Evolutionary conservation across 495 filamentous ascomycete genomes (phyloP).

Genomic region (Penicillium argentinense): DNA sequence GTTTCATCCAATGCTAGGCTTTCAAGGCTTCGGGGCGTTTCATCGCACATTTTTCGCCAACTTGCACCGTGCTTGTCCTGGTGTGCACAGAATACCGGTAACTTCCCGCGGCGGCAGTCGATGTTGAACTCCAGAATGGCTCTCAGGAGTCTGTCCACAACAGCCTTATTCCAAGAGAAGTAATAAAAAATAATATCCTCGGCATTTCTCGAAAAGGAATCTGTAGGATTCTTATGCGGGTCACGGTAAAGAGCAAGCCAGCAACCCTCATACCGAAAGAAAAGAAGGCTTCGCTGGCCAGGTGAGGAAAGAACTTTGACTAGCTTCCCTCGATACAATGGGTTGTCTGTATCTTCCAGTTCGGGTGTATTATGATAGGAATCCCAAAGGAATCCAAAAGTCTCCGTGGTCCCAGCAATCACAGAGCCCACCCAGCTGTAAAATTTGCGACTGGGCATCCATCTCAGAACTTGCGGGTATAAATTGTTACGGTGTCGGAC

Average conservation of each 20-base stretch:
- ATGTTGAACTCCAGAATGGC: background rate
- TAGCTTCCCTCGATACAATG: background rate
- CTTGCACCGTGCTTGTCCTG: background rate
- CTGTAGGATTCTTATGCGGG: background rate
- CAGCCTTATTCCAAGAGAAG: background rate
- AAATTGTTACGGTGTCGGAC: conserved; percentile 3
- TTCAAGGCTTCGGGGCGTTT: background rate
- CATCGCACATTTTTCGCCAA: background rate
- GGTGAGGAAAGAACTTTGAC: background rate
- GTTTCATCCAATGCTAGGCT: background rate
- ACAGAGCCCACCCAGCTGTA: background rate
- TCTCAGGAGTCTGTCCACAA: background rate
- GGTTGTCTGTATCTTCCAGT: background rate
- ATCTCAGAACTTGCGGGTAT: conserved; percentile 1
- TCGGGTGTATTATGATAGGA: background rate
- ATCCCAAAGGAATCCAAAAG: conserved; percentile 4
- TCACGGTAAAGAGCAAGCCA: background rate
- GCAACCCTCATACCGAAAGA: background rate
- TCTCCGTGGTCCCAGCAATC: conserved; percentile 1
- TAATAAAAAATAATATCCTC: background rate
- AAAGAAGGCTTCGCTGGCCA: background rate
- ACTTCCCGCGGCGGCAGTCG: background rate
- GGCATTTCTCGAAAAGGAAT: background rate
- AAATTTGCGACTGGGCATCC: background rate
- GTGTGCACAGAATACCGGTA: background rate